These are phyloP conservation scores for Warburgia ugandensis DNA, from an alignment of 164 flowering plant genomes.

Conservation along the genomic window DNA sequence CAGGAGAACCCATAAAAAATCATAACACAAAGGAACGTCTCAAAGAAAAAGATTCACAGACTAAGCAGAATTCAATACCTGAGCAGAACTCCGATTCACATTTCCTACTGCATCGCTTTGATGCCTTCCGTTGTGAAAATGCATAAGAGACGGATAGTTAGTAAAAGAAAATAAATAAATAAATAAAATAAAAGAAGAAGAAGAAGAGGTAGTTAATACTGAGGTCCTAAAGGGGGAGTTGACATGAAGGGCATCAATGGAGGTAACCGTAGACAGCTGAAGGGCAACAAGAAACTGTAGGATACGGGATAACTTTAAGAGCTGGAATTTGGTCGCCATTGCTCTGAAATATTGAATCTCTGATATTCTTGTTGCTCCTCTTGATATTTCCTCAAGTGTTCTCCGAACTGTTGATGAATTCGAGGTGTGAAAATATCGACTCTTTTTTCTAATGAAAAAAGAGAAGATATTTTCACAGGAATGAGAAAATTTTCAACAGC, in stretches of 20 bases:
- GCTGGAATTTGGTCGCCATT: conserved; percentile 16
- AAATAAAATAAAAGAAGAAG: background rate
- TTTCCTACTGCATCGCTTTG: conserved; percentile 64
- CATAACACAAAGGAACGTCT: background rate
- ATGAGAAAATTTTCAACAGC: too few relatives aligned
- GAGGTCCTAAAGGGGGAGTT: conserved; percentile 31
- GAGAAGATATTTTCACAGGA: too few relatives aligned
- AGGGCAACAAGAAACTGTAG: conserved; percentile 11
- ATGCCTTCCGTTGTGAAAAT: conserved; percentile 28
- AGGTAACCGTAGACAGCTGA: conserved; percentile 9
- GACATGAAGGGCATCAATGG: conserved; percentile 38
- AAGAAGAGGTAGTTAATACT: conserved; percentile 24
- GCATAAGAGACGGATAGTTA: background rate
- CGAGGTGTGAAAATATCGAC: too few relatives aligned
- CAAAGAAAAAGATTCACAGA: background rate
- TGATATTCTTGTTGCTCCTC: too few relatives aligned
- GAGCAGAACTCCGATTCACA: conserved; percentile 82
- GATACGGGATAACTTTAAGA: conserved; percentile 18
- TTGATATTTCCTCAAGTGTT: too few relatives aligned
- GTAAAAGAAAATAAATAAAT: background rate
- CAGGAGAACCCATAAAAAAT: background rate
- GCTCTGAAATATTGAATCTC: conserved; percentile 18
- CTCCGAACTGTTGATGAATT: too few relatives aligned
- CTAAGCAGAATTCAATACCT: conserved; percentile 27
- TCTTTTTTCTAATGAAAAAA: too few relatives aligned